Percentiles rank a stretch among this genome's conserved stretches.
phyloP scores from a whole-genome alignment of 768 basidiomycete species.

The Mycena filopes region DNA sequence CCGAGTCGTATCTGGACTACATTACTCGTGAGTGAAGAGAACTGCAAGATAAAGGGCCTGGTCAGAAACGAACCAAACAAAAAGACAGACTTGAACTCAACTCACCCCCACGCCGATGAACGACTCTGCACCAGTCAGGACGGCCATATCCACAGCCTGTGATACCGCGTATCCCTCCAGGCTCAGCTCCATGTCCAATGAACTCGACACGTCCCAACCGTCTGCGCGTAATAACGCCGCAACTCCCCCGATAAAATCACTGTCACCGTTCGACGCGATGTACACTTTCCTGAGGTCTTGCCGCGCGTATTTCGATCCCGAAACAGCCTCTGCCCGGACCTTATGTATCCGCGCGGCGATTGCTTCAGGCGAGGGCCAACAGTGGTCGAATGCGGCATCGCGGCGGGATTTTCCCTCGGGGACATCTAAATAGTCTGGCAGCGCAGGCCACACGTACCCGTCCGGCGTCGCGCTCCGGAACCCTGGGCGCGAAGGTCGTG shows the following conservation, averaged over 20 bases:
- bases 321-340: constrained; percentile 35
- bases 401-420: constrained; percentile 34
- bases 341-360: constrained; percentile 51
- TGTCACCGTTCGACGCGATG: constrained; percentile 57
- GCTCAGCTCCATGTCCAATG: constrained; percentile 51
- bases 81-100: too few species aligned
- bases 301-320: neutral
- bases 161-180: constrained; percentile 55
- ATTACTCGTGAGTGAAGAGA: too few species aligned
- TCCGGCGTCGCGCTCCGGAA: too few species aligned
- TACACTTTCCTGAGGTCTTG: constrained; percentile 49
- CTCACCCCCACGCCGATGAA: constrained; percentile 62
- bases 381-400: constrained; percentile 48
- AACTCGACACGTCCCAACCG: constrained; percentile 54
- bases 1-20: too few species aligned
- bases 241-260: constrained; percentile 51
- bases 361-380: constrained; percentile 51
- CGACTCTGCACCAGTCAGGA: constrained; percentile 56
- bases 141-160: constrained; percentile 61
- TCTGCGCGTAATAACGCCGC: constrained; percentile 43
- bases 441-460: constrained; percentile 49
- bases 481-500: too few species aligned
- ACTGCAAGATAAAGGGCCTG: too few species aligned
- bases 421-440: constrained; percentile 38
- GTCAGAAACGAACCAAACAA: too few species aligned